Evolutionary conservation across 192 early-diverging fungal species (phyloP), one percentile per base, ranked within the genome.

Genomic region (Coemansia sp.): DNA sequence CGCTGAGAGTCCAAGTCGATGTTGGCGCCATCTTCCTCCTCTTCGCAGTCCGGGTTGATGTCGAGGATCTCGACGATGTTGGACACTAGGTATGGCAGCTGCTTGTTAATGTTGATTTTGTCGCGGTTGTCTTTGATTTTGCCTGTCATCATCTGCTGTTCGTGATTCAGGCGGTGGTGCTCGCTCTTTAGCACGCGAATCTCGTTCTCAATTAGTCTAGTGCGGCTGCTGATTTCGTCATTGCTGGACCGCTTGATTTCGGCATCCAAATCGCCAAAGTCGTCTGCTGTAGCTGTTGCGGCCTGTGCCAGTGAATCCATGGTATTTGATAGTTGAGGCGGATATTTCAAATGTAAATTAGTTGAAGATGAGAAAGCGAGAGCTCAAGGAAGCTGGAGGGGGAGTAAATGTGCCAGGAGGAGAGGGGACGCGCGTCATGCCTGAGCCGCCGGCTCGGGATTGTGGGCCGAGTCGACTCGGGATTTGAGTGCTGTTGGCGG

Each of bases 61-160:
- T 96, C 94, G 57, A 99, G 85, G 64, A 99, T 81, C 88, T 99
- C 97, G 35, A 99, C 94, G 37, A 99, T 91, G 73, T 95, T 97
- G 21, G 91, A 89, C 31, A 99, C 97, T 65, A 99, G 80, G 75
- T 97, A 97, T 38, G 97, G 97, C 55, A 97, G 85, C 80, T 97
- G 95, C 83, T 93, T 94, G 85, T 97, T 96, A 76, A 97, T 83
- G 82, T 94, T 96, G 82, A 99, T 95, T 83, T 99, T 99, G 70
- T 99, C 94, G 77, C 93, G 88, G 84, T 97, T 99, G 61, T 97
- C 95, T 82, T 95, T 96, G 72, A 99, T 99, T 63, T 90, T 89
- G 61, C 90, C 94, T 66, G 90, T 89, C 90, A 93, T 93, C 50
- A 86, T 85, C 33, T 73, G 81, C 69, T 95, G 92, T 79, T 99